These are phyloP conservation scores for Plectosphaerella sp. DNA, from an alignment of 2,329 filamentous ascomycete genomes.

Conservation along the genomic window DNA sequence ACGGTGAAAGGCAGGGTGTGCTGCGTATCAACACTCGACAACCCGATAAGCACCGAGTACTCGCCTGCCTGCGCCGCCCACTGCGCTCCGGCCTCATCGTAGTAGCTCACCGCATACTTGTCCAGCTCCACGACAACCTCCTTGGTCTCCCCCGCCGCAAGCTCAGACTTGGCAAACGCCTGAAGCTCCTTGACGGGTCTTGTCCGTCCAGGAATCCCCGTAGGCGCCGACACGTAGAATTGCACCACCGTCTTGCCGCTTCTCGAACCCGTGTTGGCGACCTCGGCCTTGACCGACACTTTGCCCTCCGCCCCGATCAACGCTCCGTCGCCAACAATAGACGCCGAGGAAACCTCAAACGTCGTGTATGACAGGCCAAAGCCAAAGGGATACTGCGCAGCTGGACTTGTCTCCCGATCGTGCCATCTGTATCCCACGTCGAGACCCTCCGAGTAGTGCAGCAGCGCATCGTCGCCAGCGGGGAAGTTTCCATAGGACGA, in stretches of 20 bases:
- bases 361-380: conserved; percentile 16
- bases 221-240: conserved; percentile 9
- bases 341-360: too few species aligned
- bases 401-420: background rate
- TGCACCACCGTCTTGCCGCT: conserved; percentile 10
- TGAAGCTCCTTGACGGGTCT: background rate
- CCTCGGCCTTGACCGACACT: background rate
- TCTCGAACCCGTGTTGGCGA: conserved; percentile 7
- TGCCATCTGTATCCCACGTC: conserved; percentile 7
- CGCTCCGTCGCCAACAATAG: too few species aligned
- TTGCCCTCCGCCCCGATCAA: background rate
- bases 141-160: conserved; percentile 13
- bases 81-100: background rate
- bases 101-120: conserved; percentile 1
- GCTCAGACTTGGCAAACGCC: background rate
- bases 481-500: conserved; percentile 11
- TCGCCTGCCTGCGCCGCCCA: background rate
- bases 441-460: conserved; percentile 12
- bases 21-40: background rate
- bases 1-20: background rate
- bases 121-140: background rate
- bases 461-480: conserved; percentile 8
- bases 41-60: background rate
- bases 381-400: conserved; percentile 12
- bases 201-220: background rate